Conservation (phyloP, 352 stramenopile species). For the Phytophthora sp. region DNA sequence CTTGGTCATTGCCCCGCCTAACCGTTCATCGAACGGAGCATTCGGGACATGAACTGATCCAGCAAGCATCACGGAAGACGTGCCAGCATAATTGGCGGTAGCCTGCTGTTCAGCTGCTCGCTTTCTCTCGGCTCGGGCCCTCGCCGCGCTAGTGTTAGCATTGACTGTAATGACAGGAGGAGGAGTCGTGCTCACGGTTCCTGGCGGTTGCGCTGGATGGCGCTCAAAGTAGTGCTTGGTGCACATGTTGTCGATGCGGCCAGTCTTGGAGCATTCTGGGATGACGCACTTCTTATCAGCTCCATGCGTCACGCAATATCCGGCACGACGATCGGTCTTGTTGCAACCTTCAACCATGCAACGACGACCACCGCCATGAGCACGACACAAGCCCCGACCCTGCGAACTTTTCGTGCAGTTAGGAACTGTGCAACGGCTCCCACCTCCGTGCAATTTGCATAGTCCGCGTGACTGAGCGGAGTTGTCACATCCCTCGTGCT, state of each 20-base stretch:
- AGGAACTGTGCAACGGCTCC: conserved; percentile 76
- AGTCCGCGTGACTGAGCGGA: conserved; percentile 81
- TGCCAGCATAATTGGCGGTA: conserved; percentile 28
- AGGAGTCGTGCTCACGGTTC: conserved; percentile 41
- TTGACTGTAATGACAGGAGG: conserved; percentile 46
- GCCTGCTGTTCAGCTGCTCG: conserved; percentile 33
- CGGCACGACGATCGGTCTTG: conserved; percentile 80
- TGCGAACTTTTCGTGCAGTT: conserved; percentile 90
- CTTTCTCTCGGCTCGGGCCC: conserved; percentile 43
- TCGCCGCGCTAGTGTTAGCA: conserved; percentile 41
- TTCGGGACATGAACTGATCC: conserved; percentile 28
- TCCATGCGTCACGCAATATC: conserved; percentile 83
- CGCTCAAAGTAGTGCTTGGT: conserved; percentile 89
- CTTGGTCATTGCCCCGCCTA: conserved; percentile 32
- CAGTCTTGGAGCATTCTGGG: conserved; percentile 82
- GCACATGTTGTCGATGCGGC: conserved; percentile 82
- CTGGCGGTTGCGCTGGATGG: conserved; percentile 56
- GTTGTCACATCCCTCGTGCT: conserved; percentile 79
- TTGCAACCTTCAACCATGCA: conserved; percentile 88
- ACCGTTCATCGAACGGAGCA: conserved; percentile 27
- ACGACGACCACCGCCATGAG: conserved; percentile 80
- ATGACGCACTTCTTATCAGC: conserved; percentile 86
- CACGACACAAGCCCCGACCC: conserved; percentile 79
- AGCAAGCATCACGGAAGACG: conserved; percentile 35
- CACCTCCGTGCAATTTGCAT: conserved; percentile 83